These are phyloP conservation scores for Lophium mytilinum DNA, from an alignment of 495 filamentous ascomycete species.

Conservation along the genomic window DNA sequence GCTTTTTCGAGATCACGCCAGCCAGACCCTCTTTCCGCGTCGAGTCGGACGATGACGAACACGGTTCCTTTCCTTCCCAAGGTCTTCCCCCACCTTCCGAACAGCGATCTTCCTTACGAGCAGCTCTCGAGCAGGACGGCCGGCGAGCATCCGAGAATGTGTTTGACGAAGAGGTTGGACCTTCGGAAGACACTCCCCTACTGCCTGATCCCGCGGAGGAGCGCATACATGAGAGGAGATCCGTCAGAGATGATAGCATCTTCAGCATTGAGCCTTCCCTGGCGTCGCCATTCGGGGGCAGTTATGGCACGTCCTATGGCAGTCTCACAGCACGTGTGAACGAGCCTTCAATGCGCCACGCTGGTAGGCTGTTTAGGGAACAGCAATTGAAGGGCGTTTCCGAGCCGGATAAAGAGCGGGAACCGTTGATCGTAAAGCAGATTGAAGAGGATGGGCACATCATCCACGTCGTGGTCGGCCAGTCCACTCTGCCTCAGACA, in stretches of 20 bases:
- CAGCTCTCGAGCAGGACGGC: constrained; percentile 35
- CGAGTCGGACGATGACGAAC: constrained; percentile 40
- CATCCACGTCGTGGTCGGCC: constrained; percentile 74
- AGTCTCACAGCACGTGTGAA: constrained; percentile 61
- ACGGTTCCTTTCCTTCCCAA: constrained; percentile 16
- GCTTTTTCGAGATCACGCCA: constrained; percentile 77
- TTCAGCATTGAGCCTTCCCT: constrained; percentile 57
- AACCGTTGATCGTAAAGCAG: constrained; percentile 76
- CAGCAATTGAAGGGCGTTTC: constrained; percentile 49
- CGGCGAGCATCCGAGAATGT: constrained; percentile 16
- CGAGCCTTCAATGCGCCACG: constrained; percentile 61
- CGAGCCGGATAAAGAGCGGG: constrained; percentile 55
- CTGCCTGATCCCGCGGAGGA: constrained; percentile 10
- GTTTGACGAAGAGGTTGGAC: constrained; percentile 21
- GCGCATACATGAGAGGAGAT: constrained; percentile 5
- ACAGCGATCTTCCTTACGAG: constrained; percentile 40
- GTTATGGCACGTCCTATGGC: constrained; percentile 70
- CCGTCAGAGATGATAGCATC: constrained; percentile 39
- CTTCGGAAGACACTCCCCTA: constrained; percentile 15
- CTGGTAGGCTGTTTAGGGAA: constrained; percentile 61
- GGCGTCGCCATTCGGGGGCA: constrained; percentile 57
- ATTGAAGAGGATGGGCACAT: constrained; percentile 79
- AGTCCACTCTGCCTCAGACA: constrained; percentile 90
- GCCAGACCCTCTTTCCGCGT: constrained; percentile 58
- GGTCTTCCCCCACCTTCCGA: constrained; percentile 31